Percentiles rank a stretch among this genome's conserved stretches.
Conservation (phyloP, 169 alveolate genomes). For the Babesia sp. region DNA sequence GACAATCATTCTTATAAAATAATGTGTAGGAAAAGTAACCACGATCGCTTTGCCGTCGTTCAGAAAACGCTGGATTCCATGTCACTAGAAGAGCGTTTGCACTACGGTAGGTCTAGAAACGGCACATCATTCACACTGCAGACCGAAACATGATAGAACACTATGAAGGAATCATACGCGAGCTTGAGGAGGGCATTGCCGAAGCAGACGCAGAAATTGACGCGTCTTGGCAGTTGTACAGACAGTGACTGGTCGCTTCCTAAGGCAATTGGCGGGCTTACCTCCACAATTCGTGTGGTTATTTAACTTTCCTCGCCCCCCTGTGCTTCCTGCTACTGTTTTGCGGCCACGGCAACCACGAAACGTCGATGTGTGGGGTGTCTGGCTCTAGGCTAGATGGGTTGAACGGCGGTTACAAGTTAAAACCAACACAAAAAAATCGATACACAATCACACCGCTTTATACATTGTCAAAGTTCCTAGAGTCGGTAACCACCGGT, state of each 20-base stretch:
- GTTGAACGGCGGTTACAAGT: neutral
- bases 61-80: conserved; percentile 67
- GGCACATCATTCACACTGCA: neutral
- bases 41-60: conserved; percentile 35
- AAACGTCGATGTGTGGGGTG: conserved; percentile 6
- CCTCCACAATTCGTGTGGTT: too few relatives aligned
- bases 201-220: conserved; percentile 51
- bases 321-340: too few relatives aligned
- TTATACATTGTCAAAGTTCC: neutral
- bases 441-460: neutral
- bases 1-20: neutral
- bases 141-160: conserved; percentile 66
- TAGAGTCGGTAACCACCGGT: neutral
- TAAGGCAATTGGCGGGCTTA: too few relatives aligned
- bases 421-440: neutral
- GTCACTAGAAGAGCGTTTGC: conserved; percentile 55
- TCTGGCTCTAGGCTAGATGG: neutral
- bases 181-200: conserved; percentile 55
- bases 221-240: conserved; percentile 45
- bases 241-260: too few relatives aligned
- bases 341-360: neutral
- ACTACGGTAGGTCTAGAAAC: conserved; percentile 45
- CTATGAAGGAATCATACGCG: conserved; percentile 57
- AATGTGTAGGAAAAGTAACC: conserved; percentile 13
- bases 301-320: too few relatives aligned